These are phyloP conservation scores for Citrus reticulata DNA, from an alignment of 345 rosid species.

Conservation along the genomic window DNA sequence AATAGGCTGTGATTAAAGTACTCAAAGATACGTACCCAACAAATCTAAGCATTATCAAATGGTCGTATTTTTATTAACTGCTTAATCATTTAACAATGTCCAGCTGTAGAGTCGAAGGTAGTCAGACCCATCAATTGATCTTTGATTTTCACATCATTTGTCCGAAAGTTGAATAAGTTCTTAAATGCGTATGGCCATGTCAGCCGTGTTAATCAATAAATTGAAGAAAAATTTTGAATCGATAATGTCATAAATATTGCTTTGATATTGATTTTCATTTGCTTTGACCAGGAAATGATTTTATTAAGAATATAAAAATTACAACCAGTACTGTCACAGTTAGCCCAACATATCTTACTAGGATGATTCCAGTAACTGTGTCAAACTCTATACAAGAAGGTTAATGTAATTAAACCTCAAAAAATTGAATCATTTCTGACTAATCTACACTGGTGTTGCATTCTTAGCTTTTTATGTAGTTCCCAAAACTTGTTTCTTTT, in stretches of 20 bases:
- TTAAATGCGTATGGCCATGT: too few relatives aligned
- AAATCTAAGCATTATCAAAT: too few relatives aligned
- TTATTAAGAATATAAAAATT: background rate
- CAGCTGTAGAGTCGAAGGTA: too few relatives aligned
- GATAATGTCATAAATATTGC: background rate
- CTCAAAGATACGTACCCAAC: too few relatives aligned
- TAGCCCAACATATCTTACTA: slow-evolving; percentile 6
- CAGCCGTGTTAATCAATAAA: too few relatives aligned
- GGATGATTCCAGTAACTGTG: background rate
- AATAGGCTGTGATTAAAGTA: too few relatives aligned
- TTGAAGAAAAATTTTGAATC: too few relatives aligned
- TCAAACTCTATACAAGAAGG: slow-evolving; percentile 3
- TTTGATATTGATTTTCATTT: background rate
- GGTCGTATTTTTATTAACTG: too few relatives aligned
- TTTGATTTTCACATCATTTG: too few relatives aligned
- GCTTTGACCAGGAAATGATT: background rate
- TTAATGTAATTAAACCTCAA: background rate
- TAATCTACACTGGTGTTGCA: background rate
- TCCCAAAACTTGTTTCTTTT: background rate
- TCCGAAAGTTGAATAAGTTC: too few relatives aligned
- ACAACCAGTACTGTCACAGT: background rate
- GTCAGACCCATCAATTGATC: too few relatives aligned
- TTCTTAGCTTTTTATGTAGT: background rate
- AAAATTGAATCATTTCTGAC: background rate
- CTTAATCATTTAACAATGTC: too few relatives aligned